These are phyloP conservation scores for Sporothrix schenckii DNA, from an alignment of 2,329 filamentous ascomycete genomes.

Conservation along the genomic window DNA sequence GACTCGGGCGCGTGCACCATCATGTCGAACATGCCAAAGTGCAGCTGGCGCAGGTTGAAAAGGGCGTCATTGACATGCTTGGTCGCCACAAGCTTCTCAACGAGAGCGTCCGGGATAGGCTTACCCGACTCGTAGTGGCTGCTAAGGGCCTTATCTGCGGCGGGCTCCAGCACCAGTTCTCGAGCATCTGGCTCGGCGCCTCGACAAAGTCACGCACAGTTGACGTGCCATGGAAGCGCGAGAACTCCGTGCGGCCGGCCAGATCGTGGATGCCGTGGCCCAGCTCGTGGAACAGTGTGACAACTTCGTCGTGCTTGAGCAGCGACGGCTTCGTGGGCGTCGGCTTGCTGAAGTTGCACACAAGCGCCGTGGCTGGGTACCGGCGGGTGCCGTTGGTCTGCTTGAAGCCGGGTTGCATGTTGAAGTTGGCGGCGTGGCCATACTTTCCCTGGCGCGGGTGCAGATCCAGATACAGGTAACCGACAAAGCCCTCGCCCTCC, in stretches of 20 bases:
- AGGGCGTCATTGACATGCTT: slow-evolving; percentile 81
- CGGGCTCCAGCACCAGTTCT: slow-evolving; percentile 75
- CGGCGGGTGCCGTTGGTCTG: slow-evolving; percentile 68
- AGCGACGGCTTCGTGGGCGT: slow-evolving; percentile 74
- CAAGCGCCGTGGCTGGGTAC: slow-evolving; percentile 77
- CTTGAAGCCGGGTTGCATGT: slow-evolving; percentile 72
- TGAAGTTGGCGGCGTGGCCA: slow-evolving; percentile 83
- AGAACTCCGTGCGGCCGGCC: slow-evolving; percentile 63
- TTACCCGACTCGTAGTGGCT: slow-evolving; percentile 72
- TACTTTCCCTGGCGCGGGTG: slow-evolving; percentile 82
- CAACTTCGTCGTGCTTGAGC: slow-evolving; percentile 80
- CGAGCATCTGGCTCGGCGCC: slow-evolving; percentile 72
- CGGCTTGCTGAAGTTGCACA: slow-evolving; percentile 85
- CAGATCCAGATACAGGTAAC: slow-evolving; percentile 81
- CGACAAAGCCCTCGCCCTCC: slow-evolving; percentile 72
- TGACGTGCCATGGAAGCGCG: slow-evolving; percentile 68
- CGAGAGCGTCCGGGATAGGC: slow-evolving; percentile 72
- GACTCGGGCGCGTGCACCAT: slow-evolving; percentile 70
- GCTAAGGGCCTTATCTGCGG: slow-evolving; percentile 67
- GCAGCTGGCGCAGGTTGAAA: slow-evolving; percentile 75
- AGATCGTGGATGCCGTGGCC: slow-evolving; percentile 73
- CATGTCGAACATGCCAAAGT: slow-evolving; percentile 86
- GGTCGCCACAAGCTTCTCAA: slow-evolving; percentile 72
- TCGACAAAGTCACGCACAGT: slow-evolving; percentile 72
- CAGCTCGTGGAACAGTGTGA: slow-evolving; percentile 79